phyloP scores from a whole-genome alignment of 1,284 basidiomycete species.

The Filobasidium uniguttulatum region DNA sequence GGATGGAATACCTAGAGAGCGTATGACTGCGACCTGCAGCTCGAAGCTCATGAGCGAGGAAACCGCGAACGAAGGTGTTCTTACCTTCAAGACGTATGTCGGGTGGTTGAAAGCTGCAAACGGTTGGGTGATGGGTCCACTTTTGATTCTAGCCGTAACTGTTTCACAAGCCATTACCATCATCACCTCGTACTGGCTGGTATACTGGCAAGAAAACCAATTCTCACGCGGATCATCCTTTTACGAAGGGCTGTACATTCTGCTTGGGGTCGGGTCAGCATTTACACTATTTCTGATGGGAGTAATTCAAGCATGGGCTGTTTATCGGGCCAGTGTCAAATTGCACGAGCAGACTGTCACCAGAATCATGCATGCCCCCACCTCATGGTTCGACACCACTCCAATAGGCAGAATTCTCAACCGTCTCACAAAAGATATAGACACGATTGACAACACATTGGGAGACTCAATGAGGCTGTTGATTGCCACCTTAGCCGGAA shows the following conservation, averaged over 20 bases:
- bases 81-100: conserved; percentile 30
- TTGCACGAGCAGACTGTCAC: conserved; percentile 47
- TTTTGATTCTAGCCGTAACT: conserved; percentile 34
- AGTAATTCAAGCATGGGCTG: conserved; percentile 38
- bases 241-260: conserved; percentile 46
- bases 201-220: conserved; percentile 26
- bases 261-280: conserved; percentile 41
- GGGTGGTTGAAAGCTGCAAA: conserved; percentile 41
- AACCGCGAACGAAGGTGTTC: conserved; percentile 32
- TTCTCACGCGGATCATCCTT: conserved; percentile 16
- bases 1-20: conserved; percentile 17
- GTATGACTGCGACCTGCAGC: conserved; percentile 29
- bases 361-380: conserved; percentile 57
- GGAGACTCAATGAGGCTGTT: conserved; percentile 64
- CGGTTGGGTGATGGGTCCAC: conserved; percentile 40
- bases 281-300: conserved; percentile 43
- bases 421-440: conserved; percentile 26
- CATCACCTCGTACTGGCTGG: conserved; percentile 21
- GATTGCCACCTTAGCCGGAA: conserved; percentile 48
- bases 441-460: conserved; percentile 36
- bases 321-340: conserved; percentile 49
- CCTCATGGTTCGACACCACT: conserved; percentile 81
- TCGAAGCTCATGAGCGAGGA: conserved; percentile 39
- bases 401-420: conserved; percentile 56
- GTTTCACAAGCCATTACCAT: conserved; percentile 32